A percentile compares a stretch with the other conserved stretches of the same genome.
Conservation (phyloP, 2,329 filamentous ascomycete genomes). For the Ophiosphaerella korrae region DNA sequence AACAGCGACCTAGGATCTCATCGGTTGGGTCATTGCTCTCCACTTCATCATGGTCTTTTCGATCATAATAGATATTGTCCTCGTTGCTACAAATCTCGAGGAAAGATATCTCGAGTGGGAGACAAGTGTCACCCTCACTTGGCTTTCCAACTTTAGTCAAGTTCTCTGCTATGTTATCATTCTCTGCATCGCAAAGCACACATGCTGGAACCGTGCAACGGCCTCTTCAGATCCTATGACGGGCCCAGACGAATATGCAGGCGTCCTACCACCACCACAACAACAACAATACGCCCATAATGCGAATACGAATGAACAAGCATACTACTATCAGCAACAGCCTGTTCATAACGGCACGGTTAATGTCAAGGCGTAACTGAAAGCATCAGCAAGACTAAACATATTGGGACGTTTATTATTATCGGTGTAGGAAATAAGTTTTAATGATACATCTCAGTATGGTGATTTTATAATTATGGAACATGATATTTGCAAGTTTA, state of each 20-base stretch:
- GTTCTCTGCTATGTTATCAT: conserved; percentile 24
- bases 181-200: conserved; percentile 26
- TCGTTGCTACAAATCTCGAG: conserved; percentile 1
- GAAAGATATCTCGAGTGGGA: neutral
- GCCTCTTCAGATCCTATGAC: neutral
- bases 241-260: neutral
- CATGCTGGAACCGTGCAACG: conserved; percentile 10
- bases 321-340: conserved; percentile 22
- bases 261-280: conserved; percentile 6
- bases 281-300: conserved; percentile 17
- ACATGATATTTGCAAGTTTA: too few relatives aligned
- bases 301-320: conserved; percentile 5
- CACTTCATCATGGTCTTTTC: conserved; percentile 24
- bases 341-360: conserved; percentile 8
- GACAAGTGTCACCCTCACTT: conserved; percentile 13
- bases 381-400: neutral
- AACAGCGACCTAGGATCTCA: conserved; percentile 19
- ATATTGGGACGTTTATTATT: too few relatives aligned
- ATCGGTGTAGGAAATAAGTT: too few relatives aligned
- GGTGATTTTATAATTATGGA: too few relatives aligned
- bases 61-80: conserved; percentile 19
- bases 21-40: conserved; percentile 20
- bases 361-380: conserved; percentile 1
- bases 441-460: too few relatives aligned
- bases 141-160: conserved; percentile 20